Base-by-base conservation (phyloP, 2,329 filamentous ascomycete genomes). In the Hypoxylon sp. region DNA sequence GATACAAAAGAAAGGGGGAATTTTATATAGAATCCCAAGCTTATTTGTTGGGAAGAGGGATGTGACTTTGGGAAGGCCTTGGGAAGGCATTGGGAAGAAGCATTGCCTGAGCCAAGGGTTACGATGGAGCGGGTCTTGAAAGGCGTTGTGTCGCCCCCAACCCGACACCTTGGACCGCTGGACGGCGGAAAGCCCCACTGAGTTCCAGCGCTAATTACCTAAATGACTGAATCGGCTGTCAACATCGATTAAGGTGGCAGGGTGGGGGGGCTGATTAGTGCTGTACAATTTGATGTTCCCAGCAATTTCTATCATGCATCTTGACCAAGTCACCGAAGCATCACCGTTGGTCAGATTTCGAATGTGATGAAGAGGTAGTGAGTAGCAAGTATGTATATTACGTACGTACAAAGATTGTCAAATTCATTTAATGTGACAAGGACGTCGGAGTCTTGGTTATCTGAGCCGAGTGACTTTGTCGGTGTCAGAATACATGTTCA, bases 41-140 rank as follows among this genome's bases (percentile, higher is more conserved):
- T 65, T 60, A 60, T 56, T 60, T 65, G 56, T 65, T 65, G 57
- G 53, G 53, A 66, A 37, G 17, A n/a, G 33, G 27, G 31, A 37
- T 58, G 55, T 54, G 54, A 49, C 50, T 68, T 27, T 27, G 25
- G 25, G 25, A 27, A 27, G 25, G 25, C 25, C 25, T 27, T 2
- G 3, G 25, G 25, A 27, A 27, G 25, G 25, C 25, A 27, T 27
- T 63, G 37, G 53, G 49, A 48, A 63, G 40, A 57, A 51, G 25
- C 33, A 49, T 53, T 33, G 44, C 31, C 25, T 56, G 55, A 57
- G 25, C 20, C 54, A 37, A 33, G 33, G 33, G 33, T 37, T 37
- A 13, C 33, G 33, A 37, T 37, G 11, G 31, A 37, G 14, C 33
- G 10, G 33, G 22, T 14, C 30, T 27, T 44, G 33, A 31, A 64